Evolutionary conservation across 2,329 filamentous ascomycete genomes (phyloP), one percentile per base, ranked within the genome.

Genomic region (Cadophora sp.): DNA sequence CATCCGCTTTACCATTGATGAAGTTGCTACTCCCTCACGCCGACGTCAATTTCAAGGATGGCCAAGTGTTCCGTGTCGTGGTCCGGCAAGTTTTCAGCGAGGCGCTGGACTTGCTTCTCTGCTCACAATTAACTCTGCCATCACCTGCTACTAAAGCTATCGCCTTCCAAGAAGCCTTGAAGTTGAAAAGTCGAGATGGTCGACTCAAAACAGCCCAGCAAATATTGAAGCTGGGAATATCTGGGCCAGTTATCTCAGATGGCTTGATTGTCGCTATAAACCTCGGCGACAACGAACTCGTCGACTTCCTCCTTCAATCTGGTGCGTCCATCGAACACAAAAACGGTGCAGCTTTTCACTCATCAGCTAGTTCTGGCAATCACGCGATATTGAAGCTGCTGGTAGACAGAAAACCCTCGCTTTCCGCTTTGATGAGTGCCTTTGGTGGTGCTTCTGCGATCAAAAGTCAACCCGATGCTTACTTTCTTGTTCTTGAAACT

Each of bases 11-110:
- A 1, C 16, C 65, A 8, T 14, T 68, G 4, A 50, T 71, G 20
- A 51, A 59, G 55, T 20, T 68, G 41, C 27, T 71, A n/a, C 41
- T 68, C 3, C 64, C 66, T 5, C 59, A 65, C 41, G 63, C 68
- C 5, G 68, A 70, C 64, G 60, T 70, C 16, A 68, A 70, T 36
- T 68, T 56, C 45, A 64, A 63, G 4, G 58, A 67, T 16, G 70
- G 70, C 18, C 41, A 39, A 9, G 64, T 60, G 5, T 36, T 71
- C 18, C 61, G 59, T 18, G 9, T 59, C 11, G 64, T 58, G 14
- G 61, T 67, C 9, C 51, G 58, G 39, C 27, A 65, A 30, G 53
- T 16, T 4, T 70, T 65, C 36, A 24, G 47, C 24, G 70, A 71
- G 58, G 66, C 22, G 1, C 45, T 70, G 3, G 70, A 70, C 30